Evolutionary conservation across 2,329 filamentous ascomycete species (phyloP).

Genomic region (Fusarium sp.): DNA sequence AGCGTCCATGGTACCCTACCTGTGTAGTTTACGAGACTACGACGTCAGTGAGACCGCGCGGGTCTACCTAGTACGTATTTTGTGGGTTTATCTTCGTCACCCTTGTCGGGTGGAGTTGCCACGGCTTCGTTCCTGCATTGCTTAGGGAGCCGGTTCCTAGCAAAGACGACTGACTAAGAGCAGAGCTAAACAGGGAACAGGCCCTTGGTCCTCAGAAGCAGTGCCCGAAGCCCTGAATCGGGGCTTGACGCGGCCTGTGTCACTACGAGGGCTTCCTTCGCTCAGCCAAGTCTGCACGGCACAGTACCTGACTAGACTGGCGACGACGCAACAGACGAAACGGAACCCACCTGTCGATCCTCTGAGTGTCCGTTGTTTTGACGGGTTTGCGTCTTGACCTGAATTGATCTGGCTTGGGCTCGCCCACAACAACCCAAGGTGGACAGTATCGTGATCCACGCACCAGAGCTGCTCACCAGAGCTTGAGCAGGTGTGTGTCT

Average conservation of each 20-base stretch:
- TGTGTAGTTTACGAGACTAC: slow-evolving; percentile 28
- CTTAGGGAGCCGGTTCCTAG: slow-evolving; percentile 42
- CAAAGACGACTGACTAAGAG: slow-evolving; percentile 32
- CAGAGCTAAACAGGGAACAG: slow-evolving; percentile 35
- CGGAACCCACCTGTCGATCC: slow-evolving; percentile 41
- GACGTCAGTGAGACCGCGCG: slow-evolving; percentile 39
- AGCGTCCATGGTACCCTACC: slow-evolving; percentile 8
- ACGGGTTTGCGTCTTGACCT: slow-evolving; percentile 25
- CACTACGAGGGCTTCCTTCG: slow-evolving; percentile 26
- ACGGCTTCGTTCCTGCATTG: slow-evolving; percentile 50
- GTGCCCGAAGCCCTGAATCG: slow-evolving; percentile 33
- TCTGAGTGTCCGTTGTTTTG: slow-evolving; percentile 29
- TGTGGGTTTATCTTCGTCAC: slow-evolving; percentile 38
- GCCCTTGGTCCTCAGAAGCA: slow-evolving; percentile 30
- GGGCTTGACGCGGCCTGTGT: slow-evolving; percentile 32
- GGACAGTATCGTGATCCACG: slow-evolving; percentile 13
- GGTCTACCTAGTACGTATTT: slow-evolving; percentile 26
- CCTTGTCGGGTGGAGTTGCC: slow-evolving; percentile 39
- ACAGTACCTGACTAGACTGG: slow-evolving; percentile 21
- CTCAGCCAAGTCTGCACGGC: slow-evolving; percentile 15
- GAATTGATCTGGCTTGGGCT: slow-evolving; percentile 18
- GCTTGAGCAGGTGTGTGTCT: slow-evolving; percentile 19
- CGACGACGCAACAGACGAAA: slow-evolving; percentile 30
- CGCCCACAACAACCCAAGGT: slow-evolving; percentile 18
- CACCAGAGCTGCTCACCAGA: slow-evolving; percentile 28